Percentiles rank a stretch among this genome's conserved stretches.
phyloP scores from a whole-genome alignment of 164 flowering plant species.

The Chloranthus sessilifolius region DNA sequence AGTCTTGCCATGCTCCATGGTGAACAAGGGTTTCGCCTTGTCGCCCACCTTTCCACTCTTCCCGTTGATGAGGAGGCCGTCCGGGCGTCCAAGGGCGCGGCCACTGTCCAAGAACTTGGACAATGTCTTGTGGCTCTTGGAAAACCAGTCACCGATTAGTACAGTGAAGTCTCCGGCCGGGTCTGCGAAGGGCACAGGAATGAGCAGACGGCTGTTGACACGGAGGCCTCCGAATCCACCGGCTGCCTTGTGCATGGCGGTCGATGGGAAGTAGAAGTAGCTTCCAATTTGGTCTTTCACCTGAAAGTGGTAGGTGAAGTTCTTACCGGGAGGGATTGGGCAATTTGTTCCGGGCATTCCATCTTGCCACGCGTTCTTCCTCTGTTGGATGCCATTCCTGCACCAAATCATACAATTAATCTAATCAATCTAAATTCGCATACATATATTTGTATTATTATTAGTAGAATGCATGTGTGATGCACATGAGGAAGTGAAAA shows the following conservation, averaged over 20 bases:
- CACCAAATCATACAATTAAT: no score
- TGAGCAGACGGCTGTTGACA: slow-evolving; percentile 34
- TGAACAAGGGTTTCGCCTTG: slow-evolving; percentile 21
- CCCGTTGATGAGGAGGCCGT: slow-evolving; percentile 38
- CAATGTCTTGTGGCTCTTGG: slow-evolving; percentile 23
- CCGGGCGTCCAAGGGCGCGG: slow-evolving; percentile 27
- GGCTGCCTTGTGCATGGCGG: slow-evolving; percentile 25
- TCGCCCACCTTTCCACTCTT: slow-evolving; percentile 14
- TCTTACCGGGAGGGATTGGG: slow-evolving; percentile 43
- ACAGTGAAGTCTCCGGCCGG: slow-evolving; percentile 55
- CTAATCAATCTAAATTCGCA: no score
- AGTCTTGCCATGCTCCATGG: slow-evolving; percentile 36
- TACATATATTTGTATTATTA: no score
- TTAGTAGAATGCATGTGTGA: no score
- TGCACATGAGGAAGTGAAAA: no score
- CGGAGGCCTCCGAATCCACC: slow-evolving; percentile 41
- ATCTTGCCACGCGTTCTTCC: slow-evolving; percentile 63
- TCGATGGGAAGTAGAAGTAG: slow-evolving; percentile 40
- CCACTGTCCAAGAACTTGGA: slow-evolving; percentile 26
- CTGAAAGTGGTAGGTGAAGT: slow-evolving; percentile 47
- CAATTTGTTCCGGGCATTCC: slow-evolving; percentile 36
- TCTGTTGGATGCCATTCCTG: slow-evolving; percentile 44
- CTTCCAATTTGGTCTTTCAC: slow-evolving; percentile 49
- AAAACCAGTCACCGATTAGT: slow-evolving; percentile 53
- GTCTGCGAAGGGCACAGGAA: slow-evolving; percentile 35